Percentiles rank a stretch among this genome's conserved stretches.
phyloP scores from a whole-genome alignment of 164 flowering plant species.

The Stephania yunnanensis region DNA sequence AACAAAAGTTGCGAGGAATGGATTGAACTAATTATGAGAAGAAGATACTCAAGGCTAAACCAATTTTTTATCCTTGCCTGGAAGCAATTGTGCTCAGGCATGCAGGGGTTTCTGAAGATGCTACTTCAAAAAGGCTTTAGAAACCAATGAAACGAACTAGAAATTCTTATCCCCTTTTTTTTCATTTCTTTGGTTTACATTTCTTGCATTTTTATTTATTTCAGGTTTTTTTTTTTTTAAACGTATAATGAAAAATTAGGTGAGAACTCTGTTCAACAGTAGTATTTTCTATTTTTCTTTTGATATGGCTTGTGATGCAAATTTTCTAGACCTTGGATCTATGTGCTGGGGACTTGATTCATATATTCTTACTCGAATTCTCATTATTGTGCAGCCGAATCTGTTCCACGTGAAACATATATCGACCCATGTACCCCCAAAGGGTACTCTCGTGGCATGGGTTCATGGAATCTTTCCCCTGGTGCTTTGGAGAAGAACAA shows the following conservation, averaged over 20 bases:
- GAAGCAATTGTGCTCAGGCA: background rate
- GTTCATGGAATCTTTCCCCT: slow-evolving; percentile 35
- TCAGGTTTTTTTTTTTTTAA: background rate
- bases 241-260: background rate
- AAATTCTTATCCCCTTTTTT: background rate
- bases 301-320: background rate
- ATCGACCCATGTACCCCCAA: slow-evolving; percentile 88
- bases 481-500: slow-evolving; percentile 27
- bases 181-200: too few species aligned
- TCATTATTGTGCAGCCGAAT: slow-evolving; percentile 34
- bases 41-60: too few species aligned
- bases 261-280: background rate
- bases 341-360: background rate
- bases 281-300: background rate
- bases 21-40: too few species aligned
- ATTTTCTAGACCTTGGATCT: background rate
- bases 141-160: background rate
- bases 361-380: slow-evolving; percentile 1
- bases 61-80: background rate
- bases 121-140: background rate
- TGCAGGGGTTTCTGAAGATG: background rate
- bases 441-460: slow-evolving; percentile 44
- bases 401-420: slow-evolving; percentile 27
- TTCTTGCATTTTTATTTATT: background rate
- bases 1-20: too few species aligned